phyloP scores from a whole-genome alignment of 768 basidiomycete genomes.

The Sporobolomyces roseus region DNA sequence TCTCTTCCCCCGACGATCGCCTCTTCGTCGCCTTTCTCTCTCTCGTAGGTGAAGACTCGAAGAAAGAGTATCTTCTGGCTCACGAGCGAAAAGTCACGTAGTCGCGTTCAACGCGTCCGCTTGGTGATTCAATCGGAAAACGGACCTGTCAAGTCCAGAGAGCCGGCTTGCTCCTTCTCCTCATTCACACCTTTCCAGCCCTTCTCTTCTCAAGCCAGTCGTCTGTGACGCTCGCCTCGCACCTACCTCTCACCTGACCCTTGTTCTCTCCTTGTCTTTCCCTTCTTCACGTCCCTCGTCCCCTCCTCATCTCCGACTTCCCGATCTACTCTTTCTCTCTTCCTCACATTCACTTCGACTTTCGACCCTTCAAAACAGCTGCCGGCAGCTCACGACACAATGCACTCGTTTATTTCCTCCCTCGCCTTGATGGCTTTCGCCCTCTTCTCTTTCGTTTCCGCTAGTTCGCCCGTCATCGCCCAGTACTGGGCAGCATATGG shows the following conservation, averaged over 20 bases:
- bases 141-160: too few relatives aligned
- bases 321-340: neutral
- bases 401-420: conserved; percentile 46
- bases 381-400: conserved; percentile 5
- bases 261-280: neutral
- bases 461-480: conserved; percentile 13
- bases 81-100: too few relatives aligned
- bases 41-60: too few relatives aligned
- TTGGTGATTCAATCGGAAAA: too few relatives aligned
- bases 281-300: neutral
- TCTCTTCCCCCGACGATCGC: too few relatives aligned
- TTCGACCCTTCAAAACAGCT: neutral
- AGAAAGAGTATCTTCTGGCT: too few relatives aligned
- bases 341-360: neutral
- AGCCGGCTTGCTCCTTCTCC: neutral
- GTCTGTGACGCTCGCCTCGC: conserved; percentile 7
- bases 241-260: neutral
- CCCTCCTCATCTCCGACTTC: neutral
- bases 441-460: neutral
- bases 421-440: neutral
- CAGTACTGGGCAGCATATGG: conserved; percentile 37
- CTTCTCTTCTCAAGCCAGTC: neutral
- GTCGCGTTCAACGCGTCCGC: too few relatives aligned
- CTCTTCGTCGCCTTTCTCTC: too few relatives aligned
- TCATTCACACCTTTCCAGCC: neutral